Percentiles rank a stretch among this genome's conserved stretches.
Evolutionary conservation across 2,329 filamentous ascomycete genomes (phyloP).

Genomic region (Lanzia echinophila): DNA sequence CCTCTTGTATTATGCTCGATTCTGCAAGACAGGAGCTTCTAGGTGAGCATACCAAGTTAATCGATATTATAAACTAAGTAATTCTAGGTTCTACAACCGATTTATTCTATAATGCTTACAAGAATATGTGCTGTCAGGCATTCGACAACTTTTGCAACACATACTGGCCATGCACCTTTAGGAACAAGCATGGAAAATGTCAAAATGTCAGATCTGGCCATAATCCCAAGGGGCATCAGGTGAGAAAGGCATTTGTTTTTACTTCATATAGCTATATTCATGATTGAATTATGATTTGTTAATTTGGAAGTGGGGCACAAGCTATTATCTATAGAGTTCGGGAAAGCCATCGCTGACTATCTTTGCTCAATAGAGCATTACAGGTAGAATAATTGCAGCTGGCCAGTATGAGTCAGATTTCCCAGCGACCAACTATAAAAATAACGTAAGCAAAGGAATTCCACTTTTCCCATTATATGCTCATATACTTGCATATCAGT

Average conservation of each 20-base stretch:
- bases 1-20: constrained; percentile 45
- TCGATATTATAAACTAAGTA: background rate
- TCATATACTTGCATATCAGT: no score
- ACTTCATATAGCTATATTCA: no score
- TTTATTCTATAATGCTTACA: constrained; percentile 5
- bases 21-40: constrained; percentile 28
- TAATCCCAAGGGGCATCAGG: constrained; percentile 38
- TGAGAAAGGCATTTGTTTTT: no score
- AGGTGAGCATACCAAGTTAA: background rate
- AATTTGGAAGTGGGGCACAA: no score
- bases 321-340: no score
- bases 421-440: constrained; percentile 24
- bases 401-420: constrained; percentile 37
- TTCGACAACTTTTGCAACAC: constrained; percentile 39
- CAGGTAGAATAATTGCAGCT: constrained; percentile 37
- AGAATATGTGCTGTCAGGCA: constrained; percentile 14
- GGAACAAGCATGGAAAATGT: constrained; percentile 27
- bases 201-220: constrained; percentile 35
- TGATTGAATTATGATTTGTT: no score
- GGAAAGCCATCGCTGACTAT: no score
- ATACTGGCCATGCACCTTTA: constrained; percentile 40
- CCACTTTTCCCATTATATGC: no score
- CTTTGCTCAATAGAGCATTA: no score
- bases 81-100: background rate
- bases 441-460: no score